These are phyloP conservation scores for Asterella californica DNA, from an alignment of 225 moss, liverwort and hornwort genomes.

Conservation along the genomic window DNA sequence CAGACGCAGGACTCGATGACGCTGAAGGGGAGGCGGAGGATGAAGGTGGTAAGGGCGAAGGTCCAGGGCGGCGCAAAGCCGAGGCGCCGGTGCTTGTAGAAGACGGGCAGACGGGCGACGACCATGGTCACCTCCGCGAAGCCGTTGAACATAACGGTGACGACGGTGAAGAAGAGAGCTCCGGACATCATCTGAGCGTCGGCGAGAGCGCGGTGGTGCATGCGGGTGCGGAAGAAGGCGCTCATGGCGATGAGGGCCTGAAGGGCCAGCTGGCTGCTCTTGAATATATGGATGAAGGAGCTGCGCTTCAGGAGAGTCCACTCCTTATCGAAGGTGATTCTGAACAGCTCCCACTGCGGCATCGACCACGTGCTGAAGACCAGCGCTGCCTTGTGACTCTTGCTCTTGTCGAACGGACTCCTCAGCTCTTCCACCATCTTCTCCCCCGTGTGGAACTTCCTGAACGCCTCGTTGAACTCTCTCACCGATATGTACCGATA, in stretches of 20 bases:
- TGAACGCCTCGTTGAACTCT: constrained; percentile 44
- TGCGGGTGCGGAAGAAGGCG: constrained; percentile 59
- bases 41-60: constrained; percentile 52
- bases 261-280: constrained; percentile 26
- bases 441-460: constrained; percentile 36
- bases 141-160: constrained; percentile 69
- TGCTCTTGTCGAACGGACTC: constrained; percentile 38
- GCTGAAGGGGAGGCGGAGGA: constrained; percentile 56
- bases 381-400: constrained; percentile 52
- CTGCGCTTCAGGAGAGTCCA: constrained; percentile 54
- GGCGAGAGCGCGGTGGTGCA: constrained; percentile 44
- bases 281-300: constrained; percentile 58
- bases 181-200: constrained; percentile 43
- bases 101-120: constrained; percentile 60
- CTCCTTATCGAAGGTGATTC: constrained; percentile 48
- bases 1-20: constrained; percentile 50
- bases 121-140: constrained; percentile 64
- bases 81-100: constrained; percentile 68
- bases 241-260: background rate
- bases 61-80: constrained; percentile 77
- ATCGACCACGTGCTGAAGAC: constrained; percentile 39
- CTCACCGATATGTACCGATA: constrained; percentile 39
- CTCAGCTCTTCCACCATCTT: constrained; percentile 36
- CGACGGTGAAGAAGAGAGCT: constrained; percentile 59
- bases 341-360: constrained; percentile 51